phyloP scores from a whole-genome alignment of 1,284 basidiomycete genomes.

The Schizophyllum commune region DNA sequence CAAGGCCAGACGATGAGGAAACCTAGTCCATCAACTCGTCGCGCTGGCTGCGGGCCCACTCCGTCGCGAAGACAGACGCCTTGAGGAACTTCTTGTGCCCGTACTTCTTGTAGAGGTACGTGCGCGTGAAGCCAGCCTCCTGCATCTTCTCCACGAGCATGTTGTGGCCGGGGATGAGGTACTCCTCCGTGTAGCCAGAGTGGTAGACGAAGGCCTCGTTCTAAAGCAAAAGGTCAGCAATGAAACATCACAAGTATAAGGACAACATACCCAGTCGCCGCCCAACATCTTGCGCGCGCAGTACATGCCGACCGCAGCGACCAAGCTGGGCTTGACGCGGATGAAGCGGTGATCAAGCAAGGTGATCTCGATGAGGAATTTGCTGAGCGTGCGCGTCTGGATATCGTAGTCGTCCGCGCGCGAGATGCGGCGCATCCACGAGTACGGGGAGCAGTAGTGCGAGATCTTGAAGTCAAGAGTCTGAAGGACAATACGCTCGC shows the following conservation, averaged over 20 bases:
- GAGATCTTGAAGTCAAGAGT: conserved; percentile 95
- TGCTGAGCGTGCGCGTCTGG: conserved; percentile 94
- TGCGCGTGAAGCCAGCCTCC: conserved; percentile 74
- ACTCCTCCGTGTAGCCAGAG: conserved; percentile 88
- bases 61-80: conserved; percentile 66
- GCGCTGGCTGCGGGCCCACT: conserved; percentile 41
- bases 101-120: conserved; percentile 96
- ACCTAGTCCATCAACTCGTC: not conserved
- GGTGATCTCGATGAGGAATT: conserved; percentile 97
- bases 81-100: conserved; percentile 96
- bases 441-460: conserved; percentile 98
- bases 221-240: conserved; percentile 50
- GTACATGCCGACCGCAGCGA: conserved; percentile 99
- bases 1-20: not conserved
- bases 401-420: conserved; percentile 99
- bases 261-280: conserved; percentile 80
- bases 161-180: conserved; percentile 78
- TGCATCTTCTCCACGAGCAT: conserved; percentile 82
- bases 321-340: conserved; percentile 86
- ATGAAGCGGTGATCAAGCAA: conserved; percentile 92
- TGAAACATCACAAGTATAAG: conserved; percentile 29
- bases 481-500: conserved; percentile 92
- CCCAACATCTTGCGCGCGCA: conserved; percentile 87
- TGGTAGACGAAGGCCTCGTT: conserved; percentile 90
- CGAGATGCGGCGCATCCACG: conserved; percentile 98